Percentiles rank a stretch among this genome's conserved stretches.
These are phyloP conservation scores for Senecio squalidus DNA, from an alignment of 140 eudicot species.

Conservation along the genomic window DNA sequence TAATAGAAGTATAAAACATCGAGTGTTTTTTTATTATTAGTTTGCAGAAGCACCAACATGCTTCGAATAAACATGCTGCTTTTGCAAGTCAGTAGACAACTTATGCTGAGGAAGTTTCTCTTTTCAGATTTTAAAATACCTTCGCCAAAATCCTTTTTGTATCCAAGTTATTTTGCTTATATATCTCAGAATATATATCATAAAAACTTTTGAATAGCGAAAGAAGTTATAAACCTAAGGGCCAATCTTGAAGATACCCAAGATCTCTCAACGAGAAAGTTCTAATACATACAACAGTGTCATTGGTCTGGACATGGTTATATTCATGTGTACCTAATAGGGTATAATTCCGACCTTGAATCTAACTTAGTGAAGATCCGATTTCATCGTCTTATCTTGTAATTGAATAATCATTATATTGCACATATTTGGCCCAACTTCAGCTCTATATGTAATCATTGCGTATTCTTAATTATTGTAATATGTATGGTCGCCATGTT, in stretches of 20 bases:
- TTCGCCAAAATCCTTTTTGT: not conserved
- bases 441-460: not conserved
- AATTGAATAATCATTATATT: too few species aligned
- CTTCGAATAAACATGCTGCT: not conserved
- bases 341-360: not conserved
- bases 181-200: too few species aligned
- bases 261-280: not conserved
- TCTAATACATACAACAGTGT: not conserved
- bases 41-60: too few species aligned
- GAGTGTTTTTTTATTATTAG: too few species aligned
- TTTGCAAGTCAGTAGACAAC: not conserved
- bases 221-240: not conserved
- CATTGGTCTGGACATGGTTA: conserved; percentile 1
- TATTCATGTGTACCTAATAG: not conserved
- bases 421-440: conserved; percentile 1
- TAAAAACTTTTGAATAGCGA: too few species aligned
- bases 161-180: too few species aligned
- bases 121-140: not conserved
- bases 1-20: not conserved
- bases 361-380: not conserved
- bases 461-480: not conserved
- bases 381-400: too few species aligned
- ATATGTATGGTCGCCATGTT: not conserved
- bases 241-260: not conserved
- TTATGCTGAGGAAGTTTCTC: not conserved